Evolutionary conservation across 192 early-diverging fungal genomes (phyloP).

Genomic region (Chytriomyces sp.): DNA sequence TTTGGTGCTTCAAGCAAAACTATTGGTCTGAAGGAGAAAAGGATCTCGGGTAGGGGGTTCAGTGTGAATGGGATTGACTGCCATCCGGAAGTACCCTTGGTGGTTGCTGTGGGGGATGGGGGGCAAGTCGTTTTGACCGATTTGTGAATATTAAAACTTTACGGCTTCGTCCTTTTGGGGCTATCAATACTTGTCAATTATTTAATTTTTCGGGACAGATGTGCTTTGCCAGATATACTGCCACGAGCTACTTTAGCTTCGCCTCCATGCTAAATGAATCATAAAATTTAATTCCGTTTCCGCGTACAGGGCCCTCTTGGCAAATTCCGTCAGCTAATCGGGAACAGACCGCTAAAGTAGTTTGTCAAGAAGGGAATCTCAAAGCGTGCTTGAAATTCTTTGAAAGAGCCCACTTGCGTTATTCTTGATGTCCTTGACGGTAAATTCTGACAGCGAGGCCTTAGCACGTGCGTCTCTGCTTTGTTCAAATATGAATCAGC

Average conservation of each 20-base stretch:
- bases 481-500: too few relatives aligned
- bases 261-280: not conserved
- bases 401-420: too few relatives aligned
- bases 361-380: too few relatives aligned
- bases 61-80: slow-evolving; percentile 7
- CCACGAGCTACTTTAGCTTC: not conserved
- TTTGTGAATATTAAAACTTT: too few relatives aligned
- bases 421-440: too few relatives aligned
- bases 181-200: not conserved
- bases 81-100: not conserved
- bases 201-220: not conserved
- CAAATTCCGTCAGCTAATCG: too few relatives aligned
- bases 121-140: slow-evolving; percentile 17
- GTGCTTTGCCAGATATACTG: not conserved
- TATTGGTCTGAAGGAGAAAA: not conserved
- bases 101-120: slow-evolving; percentile 17
- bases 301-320: slow-evolving; percentile 70
- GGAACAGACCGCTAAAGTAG: too few relatives aligned
- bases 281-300: not conserved
- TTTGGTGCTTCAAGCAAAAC: not conserved
- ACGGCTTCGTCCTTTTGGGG: not conserved
- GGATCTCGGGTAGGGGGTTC: not conserved
- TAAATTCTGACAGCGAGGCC: too few relatives aligned
- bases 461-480: too few relatives aligned
- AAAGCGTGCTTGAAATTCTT: too few relatives aligned